Base-by-base conservation (phyloP, 257 asterid genomes). In the Leptodermis oblonga region DNA sequence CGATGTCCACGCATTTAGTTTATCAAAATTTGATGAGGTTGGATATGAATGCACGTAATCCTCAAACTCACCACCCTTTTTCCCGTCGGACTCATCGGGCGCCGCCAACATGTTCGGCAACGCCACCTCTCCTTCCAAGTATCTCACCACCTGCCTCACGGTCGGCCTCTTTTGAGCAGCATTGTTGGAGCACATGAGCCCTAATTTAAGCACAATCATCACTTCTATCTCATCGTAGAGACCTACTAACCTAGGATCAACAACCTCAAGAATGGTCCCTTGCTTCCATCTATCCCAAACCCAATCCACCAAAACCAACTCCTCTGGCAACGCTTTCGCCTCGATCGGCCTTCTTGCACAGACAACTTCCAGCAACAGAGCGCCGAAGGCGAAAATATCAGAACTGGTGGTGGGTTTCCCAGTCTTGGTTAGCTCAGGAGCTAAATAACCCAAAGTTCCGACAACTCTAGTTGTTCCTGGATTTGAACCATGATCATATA, bases 271-370 rank as follows among this genome's bases (percentile, higher is more conserved):
- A 0, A 86, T 71, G 0, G 63, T 60, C 7, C 90, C 89, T 58
- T 74, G 58, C 52, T 71, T 81, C 96, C 90, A 89, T 75, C 78
- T 81, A 67, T 86, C 90, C 90, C 88, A 89, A 51, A 86, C 86
- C 97, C 96, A 91, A 54, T 91, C 97, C 74, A 87, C 84, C 74
- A 91, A 45, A 20, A 87, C 63, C 77, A 86, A 49, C 76, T 87
- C 90, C 76, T 88, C 97, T 0, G 93, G 91, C 83, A 80, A 45
- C 22, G 96, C 95, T 62, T 83, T 87, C 31, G 52, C 51, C 73
- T 92, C 96, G 11, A 89, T 72, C 0, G 97, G 97, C 70, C 90
- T 72, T 67, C 95, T 88, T 68, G 95, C 97, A 55, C 95, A 85
- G 64, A 76, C 87, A 54, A 86, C 86, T 77, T 90, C 97, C 23